These are phyloP conservation scores for Chaetomiaceae sp. DNA, from an alignment of 2,329 filamentous ascomycete species.

Conservation along the genomic window DNA sequence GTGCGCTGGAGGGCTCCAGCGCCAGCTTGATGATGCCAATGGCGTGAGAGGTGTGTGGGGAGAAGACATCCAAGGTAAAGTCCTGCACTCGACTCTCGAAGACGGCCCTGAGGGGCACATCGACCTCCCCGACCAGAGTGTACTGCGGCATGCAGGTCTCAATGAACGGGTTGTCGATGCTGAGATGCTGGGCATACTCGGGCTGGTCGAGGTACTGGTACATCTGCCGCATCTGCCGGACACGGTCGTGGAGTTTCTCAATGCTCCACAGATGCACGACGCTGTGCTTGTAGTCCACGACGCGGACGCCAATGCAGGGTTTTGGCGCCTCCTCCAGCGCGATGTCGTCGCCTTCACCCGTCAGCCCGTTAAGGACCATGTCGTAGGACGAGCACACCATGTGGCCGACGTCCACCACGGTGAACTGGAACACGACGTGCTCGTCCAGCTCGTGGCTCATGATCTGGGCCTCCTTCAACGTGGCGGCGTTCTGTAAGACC, in stretches of 20 bases:
- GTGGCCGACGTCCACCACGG: conserved; percentile 83
- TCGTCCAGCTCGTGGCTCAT: conserved; percentile 97
- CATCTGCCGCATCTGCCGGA: conserved; percentile 92
- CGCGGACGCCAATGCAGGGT: conserved; percentile 82
- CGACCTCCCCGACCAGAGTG: conserved; percentile 85
- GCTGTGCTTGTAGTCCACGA: conserved; percentile 81
- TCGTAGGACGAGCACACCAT: conserved; percentile 91
- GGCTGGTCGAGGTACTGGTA: conserved; percentile 94
- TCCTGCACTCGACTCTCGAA: conserved; percentile 94
- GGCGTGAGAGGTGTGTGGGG: conserved; percentile 84
- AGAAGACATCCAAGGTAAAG: conserved; percentile 83
- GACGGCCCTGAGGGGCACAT: conserved; percentile 85
- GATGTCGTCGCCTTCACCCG: conserved; percentile 75
- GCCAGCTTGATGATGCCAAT: conserved; percentile 88
- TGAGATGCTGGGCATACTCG: conserved; percentile 89
- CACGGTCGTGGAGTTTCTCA: conserved; percentile 80
- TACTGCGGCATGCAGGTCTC: conserved; percentile 89
- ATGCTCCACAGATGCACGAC: conserved; percentile 92
- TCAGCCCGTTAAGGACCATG: conserved; percentile 86
- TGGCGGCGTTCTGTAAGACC: conserved; percentile 78
- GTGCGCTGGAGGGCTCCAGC: conserved; percentile 85
- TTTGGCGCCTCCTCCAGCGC: conserved; percentile 76
- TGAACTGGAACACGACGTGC: conserved; percentile 89
- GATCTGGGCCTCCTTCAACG: conserved; percentile 91
- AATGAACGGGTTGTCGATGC: conserved; percentile 85